phyloP scores from a whole-genome alignment of 176 grass and related monocot genomes.

The Paspalum notatum region DNA sequence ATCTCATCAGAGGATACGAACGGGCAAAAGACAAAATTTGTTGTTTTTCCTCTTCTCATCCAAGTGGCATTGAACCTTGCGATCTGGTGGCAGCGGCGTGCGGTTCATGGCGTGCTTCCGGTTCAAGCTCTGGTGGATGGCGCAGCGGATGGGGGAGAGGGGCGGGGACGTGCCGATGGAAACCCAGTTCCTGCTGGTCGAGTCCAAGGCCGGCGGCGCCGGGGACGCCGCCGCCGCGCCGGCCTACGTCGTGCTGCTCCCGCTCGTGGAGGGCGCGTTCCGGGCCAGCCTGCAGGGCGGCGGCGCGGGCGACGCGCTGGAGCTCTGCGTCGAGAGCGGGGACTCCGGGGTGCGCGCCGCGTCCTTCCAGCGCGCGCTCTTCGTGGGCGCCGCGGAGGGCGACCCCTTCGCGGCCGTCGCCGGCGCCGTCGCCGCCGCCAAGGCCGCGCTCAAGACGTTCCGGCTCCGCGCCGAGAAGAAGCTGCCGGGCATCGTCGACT shows the following conservation, averaged over 20 bases:
- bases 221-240: slow-evolving; percentile 14
- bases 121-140: slow-evolving; percentile 99
- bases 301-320: slow-evolving; percentile 57
- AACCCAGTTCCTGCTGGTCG: slow-evolving; percentile 90
- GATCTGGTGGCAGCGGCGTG: slow-evolving; percentile 46
- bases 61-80: neutral
- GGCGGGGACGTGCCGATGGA: slow-evolving; percentile 86
- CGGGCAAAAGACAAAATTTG: neutral
- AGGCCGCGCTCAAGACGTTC: slow-evolving; percentile 64
- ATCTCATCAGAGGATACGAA: neutral
- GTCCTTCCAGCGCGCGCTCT: slow-evolving; percentile 58
- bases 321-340: slow-evolving; percentile 93
- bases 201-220: slow-evolving; percentile 54
- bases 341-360: slow-evolving; percentile 52
- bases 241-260: slow-evolving; percentile 82
- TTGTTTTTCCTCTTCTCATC: neutral
- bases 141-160: slow-evolving; percentile 82
- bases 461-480: slow-evolving; percentile 72
- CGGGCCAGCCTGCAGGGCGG: slow-evolving; percentile 86
- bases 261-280: slow-evolving; percentile 81
- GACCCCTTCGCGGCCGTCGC: slow-evolving; percentile 82
- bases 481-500: slow-evolving; percentile 85
- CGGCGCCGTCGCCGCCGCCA: slow-evolving; percentile 68
- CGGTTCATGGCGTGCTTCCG: slow-evolving; percentile 87
- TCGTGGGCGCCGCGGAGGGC: slow-evolving; percentile 67